Conservation (phyloP, 2,329 filamentous ascomycete genomes). For the Trichoderma atrobrunneum region DNA sequence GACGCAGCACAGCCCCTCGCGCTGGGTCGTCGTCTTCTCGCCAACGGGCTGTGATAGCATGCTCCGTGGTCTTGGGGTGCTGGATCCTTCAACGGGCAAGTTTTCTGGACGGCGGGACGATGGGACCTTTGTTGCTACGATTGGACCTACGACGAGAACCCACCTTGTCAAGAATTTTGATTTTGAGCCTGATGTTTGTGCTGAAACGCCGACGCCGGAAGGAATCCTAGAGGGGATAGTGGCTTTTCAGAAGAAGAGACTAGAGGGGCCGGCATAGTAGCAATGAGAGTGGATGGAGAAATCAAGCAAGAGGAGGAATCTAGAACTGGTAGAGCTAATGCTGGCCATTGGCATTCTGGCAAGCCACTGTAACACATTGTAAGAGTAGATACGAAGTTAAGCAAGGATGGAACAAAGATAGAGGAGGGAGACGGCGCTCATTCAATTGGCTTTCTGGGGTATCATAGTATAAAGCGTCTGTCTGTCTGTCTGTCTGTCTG, state of each 20-base stretch:
- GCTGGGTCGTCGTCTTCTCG: conserved; percentile 77
- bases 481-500: neutral
- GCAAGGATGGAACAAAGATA: neutral
- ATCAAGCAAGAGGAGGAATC: neutral
- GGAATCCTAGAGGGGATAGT: conserved; percentile 70
- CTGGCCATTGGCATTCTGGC: neutral
- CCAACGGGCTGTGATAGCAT: conserved; percentile 63
- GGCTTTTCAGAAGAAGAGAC: conserved; percentile 23
- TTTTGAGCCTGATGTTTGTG: conserved; percentile 74
- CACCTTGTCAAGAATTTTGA: conserved; percentile 64
- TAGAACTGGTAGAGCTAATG: neutral
- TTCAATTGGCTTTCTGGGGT: neutral
- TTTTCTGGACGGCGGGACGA: conserved; percentile 33
- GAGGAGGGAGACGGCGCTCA: neutral
- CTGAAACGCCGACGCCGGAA: conserved; percentile 76
- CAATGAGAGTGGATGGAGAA: neutral
- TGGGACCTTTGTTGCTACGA: conserved; percentile 72
- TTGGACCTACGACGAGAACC: conserved; percentile 87
- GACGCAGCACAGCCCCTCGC: conserved; percentile 34
- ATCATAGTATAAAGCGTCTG: conserved; percentile 10
- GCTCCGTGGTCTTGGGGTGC: conserved; percentile 51
- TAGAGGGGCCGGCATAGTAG: neutral
- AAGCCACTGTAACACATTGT: neutral
- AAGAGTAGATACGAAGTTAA: neutral
- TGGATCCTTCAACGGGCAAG: conserved; percentile 47